A percentile compares a stretch with the other conserved stretches of the same genome.
phyloP scores from a whole-genome alignment of 2,329 filamentous ascomycete genomes.

The Colletotrichum paranaense region DNA sequence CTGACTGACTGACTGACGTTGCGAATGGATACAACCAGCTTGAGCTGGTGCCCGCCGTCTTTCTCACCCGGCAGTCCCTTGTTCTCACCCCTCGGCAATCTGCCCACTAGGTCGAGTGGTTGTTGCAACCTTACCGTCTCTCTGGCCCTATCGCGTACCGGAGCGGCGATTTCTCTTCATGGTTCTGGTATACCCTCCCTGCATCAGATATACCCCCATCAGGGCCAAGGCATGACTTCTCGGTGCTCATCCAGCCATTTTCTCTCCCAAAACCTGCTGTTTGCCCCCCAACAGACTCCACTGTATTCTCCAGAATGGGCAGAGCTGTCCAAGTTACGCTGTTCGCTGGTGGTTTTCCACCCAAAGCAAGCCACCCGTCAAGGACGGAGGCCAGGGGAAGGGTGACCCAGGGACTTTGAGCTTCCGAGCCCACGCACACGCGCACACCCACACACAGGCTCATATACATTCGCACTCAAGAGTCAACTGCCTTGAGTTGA shows the following conservation, averaged over 20 bases:
- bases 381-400: constrained; percentile 10
- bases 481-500: constrained; percentile 36
- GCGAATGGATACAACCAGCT: not conserved
- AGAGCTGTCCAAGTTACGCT: constrained; percentile 25
- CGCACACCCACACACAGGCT: constrained; percentile 16
- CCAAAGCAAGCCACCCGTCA: constrained; percentile 23
- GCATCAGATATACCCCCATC: constrained; percentile 37
- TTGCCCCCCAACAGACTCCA: constrained; percentile 30
- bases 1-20: constrained; percentile 19
- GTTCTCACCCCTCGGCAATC: constrained; percentile 34
- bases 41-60: constrained; percentile 10
- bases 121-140: constrained; percentile 30
- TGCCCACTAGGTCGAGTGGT: constrained; percentile 31
- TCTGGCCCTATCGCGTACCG: constrained; percentile 36
- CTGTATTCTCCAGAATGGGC: constrained; percentile 25
- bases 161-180: constrained; percentile 29
- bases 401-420: constrained; percentile 22
- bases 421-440: constrained; percentile 21
- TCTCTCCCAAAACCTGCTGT: constrained; percentile 32
- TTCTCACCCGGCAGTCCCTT: constrained; percentile 23
- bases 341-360: constrained; percentile 18
- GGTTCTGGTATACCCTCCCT: constrained; percentile 38
- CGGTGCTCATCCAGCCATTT: constrained; percentile 25
- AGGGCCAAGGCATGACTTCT: constrained; percentile 32
- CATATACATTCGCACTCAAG: not conserved